Evolutionary conservation across 2,329 filamentous ascomycete species (phyloP).

Genomic region (Fusarium ramigenum): DNA sequence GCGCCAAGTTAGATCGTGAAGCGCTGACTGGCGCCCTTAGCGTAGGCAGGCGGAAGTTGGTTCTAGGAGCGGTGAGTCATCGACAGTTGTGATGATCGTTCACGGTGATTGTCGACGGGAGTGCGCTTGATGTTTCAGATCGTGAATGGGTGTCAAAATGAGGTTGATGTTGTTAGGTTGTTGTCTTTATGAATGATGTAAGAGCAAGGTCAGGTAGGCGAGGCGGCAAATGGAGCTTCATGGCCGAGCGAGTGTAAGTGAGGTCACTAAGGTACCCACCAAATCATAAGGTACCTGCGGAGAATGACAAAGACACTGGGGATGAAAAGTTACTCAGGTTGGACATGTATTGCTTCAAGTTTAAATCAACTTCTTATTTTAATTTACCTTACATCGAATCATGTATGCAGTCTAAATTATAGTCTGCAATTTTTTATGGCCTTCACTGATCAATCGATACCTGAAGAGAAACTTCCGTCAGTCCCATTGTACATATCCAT

Average conservation of each 20-base stretch:
- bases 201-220: slow-evolving; percentile 10
- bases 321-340: neutral
- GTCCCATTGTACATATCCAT: neutral
- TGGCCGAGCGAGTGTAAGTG: neutral
- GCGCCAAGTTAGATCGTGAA: slow-evolving; percentile 13
- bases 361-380: neutral
- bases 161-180: slow-evolving; percentile 1
- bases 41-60: neutral
- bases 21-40: neutral
- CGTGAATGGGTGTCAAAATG: slow-evolving; percentile 12
- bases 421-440: neutral
- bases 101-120: neutral
- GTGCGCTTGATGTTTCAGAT: neutral
- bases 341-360: too few species aligned
- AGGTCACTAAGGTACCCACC: slow-evolving; percentile 2
- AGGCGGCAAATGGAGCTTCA: slow-evolving; percentile 4
- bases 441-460: neutral
- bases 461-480: neutral
- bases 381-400: too few species aligned
- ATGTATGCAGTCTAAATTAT: too few species aligned
- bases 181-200: slow-evolving; percentile 33
- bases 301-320: neutral
- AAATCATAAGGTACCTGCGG: neutral
- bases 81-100: neutral
- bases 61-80: slow-evolving; percentile 24